A percentile compares a stretch with the other conserved stretches of the same genome.
These are phyloP conservation scores for Amaranthus hypochondriacus DNA, from an alignment of 148 eudicot species.

Conservation along the genomic window DNA sequence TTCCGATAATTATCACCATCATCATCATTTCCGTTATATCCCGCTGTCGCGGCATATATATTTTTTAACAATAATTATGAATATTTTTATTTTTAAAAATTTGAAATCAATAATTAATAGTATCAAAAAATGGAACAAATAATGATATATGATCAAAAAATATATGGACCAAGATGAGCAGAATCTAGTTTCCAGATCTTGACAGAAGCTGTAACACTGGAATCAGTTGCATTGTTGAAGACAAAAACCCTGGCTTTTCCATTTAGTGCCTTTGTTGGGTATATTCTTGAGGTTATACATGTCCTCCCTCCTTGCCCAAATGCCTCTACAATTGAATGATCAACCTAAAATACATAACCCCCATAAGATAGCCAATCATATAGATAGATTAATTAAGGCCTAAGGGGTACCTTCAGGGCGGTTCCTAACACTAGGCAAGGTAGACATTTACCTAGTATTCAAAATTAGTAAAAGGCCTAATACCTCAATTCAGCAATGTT, in stretches of 20 bases:
- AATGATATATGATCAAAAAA: neutral
- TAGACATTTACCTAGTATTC: no score
- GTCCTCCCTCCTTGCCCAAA: slow-evolving; percentile 73
- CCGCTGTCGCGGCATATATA: no score
- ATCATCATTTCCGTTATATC: no score
- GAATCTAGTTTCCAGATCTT: slow-evolving; percentile 49
- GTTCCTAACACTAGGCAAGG: no score
- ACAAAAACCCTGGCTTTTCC: slow-evolving; percentile 44
- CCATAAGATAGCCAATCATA: neutral
- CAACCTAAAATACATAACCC: slow-evolving; percentile 34
- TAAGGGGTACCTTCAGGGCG: neutral
- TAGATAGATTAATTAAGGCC: no score
- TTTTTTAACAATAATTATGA: no score
- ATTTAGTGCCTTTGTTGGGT: slow-evolving; percentile 62
- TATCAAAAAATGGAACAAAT: neutral
- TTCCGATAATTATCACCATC: no score
- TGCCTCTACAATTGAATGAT: slow-evolving; percentile 69
- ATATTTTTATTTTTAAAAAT: no score
- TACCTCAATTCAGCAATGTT: no score
- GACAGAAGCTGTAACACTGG: slow-evolving; percentile 48
- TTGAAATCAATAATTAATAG: neutral
- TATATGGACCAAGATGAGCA: slow-evolving; percentile 32
- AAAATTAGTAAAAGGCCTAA: no score
- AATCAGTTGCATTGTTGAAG: slow-evolving; percentile 59
- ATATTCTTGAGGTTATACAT: slow-evolving; percentile 53